Evolutionary conservation across 768 basidiomycete species (phyloP).

Genomic region (Panellus pusillus): DNA sequence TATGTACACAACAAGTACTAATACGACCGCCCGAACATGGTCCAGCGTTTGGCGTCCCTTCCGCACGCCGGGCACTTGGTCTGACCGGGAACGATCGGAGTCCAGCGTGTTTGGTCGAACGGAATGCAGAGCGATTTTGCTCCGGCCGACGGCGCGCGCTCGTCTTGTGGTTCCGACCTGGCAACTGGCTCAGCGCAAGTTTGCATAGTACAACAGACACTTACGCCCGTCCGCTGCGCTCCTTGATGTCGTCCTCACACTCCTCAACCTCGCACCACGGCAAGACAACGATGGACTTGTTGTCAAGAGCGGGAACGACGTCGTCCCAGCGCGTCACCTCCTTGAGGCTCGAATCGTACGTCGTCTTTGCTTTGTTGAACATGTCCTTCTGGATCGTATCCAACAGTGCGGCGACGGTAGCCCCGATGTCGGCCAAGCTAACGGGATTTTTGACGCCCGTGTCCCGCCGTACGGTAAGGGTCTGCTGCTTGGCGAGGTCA

Average conservation of each 20-base stretch:
- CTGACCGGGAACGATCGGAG: constrained; percentile 75
- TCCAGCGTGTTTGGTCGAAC: constrained; percentile 86
- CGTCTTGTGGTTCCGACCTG: constrained; percentile 86
- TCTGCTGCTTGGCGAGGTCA: constrained; percentile 82
- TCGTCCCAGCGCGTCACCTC: constrained; percentile 87
- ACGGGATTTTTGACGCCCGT: constrained; percentile 48
- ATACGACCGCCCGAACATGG: constrained; percentile 92
- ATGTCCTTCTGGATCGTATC: constrained; percentile 88
- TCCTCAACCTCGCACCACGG: constrained; percentile 95
- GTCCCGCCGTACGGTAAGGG: constrained; percentile 79
- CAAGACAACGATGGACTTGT: constrained; percentile 82
- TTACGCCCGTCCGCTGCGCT: constrained; percentile 83
- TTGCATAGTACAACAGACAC: constrained; percentile 25
- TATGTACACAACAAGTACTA: constrained; percentile 35
- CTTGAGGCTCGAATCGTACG: constrained; percentile 70
- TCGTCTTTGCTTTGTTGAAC: constrained; percentile 74
- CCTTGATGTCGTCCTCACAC: constrained; percentile 99
- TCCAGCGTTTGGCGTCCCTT: constrained; percentile 90
- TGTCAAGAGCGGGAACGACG: constrained; percentile 86
- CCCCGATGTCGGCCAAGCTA: constrained; percentile 39
- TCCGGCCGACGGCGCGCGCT: constrained; percentile 94
- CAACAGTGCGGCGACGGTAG: constrained; percentile 65
- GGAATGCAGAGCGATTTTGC: constrained; percentile 98
- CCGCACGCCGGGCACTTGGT: constrained; percentile 92
- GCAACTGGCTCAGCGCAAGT: constrained; percentile 14